A percentile compares a stretch with the other conserved stretches of the same genome.
Evolutionary conservation across 2,329 filamentous ascomycete genomes (phyloP).

Genomic region (Fusarium chuoi): DNA sequence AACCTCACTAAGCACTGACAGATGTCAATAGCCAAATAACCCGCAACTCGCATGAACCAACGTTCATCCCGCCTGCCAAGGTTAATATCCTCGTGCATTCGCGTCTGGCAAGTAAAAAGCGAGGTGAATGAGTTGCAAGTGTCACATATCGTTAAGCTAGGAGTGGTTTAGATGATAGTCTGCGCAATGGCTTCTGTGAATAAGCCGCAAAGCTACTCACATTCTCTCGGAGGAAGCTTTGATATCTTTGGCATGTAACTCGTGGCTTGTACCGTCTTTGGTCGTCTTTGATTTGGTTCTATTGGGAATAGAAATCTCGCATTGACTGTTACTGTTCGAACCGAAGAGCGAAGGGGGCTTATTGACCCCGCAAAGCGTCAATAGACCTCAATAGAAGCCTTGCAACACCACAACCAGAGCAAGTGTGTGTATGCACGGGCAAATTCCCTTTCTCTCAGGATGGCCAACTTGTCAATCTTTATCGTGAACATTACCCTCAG

Average conservation of each 20-base stretch:
- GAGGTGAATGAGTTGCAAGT: neutral
- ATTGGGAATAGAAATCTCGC: neutral
- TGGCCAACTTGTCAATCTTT: neutral
- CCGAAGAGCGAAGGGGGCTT: slow-evolving; percentile 15
- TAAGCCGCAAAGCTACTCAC: slow-evolving; percentile 14
- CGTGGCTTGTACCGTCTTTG: slow-evolving; percentile 6
- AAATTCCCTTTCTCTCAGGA: neutral
- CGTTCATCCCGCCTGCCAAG: neutral
- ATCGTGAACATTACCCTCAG: slow-evolving; percentile 6
- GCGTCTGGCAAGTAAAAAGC: slow-evolving; percentile 6
- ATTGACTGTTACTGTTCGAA: slow-evolving; percentile 4
- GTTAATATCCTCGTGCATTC: slow-evolving; percentile 5
- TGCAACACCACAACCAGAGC: slow-evolving; percentile 1
- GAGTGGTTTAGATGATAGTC: neutral
- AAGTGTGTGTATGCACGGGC: neutral
- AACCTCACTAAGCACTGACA: slow-evolving; percentile 37
- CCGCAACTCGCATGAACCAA: slow-evolving; percentile 1
- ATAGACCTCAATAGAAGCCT: slow-evolving; percentile 33
- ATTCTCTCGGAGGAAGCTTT: neutral
- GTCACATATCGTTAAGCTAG: neutral
- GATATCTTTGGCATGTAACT: neutral
- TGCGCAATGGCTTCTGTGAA: slow-evolving; percentile 1
- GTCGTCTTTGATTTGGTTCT: slow-evolving; percentile 1
- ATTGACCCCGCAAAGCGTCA: slow-evolving; percentile 29
- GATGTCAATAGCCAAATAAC: slow-evolving; percentile 14